A percentile compares a stretch with the other conserved stretches of the same genome.
Conservation (phyloP, 441 rosid species). For the Populus hybrid region DNA sequence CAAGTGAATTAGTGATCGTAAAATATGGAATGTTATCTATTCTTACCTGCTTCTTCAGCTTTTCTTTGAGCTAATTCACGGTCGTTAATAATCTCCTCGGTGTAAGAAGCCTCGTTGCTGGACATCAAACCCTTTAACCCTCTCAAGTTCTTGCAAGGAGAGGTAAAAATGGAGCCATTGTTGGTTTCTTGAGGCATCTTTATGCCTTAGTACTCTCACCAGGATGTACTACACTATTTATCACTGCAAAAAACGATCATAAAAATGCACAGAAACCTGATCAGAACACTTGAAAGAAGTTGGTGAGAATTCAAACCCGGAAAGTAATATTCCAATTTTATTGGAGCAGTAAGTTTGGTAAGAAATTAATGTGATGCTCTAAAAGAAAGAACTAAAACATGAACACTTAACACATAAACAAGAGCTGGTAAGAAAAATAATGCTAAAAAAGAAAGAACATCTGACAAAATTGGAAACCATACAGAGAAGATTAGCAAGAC, state of each 20-base stretch:
- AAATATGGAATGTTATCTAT: background rate
- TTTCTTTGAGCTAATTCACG: constrained; percentile 76
- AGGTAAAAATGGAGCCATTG: constrained; percentile 24
- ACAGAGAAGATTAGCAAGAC: background rate
- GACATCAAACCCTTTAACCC: constrained; percentile 50
- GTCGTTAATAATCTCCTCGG: constrained; percentile 58
- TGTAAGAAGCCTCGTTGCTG: constrained; percentile 29
- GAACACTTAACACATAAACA: background rate
- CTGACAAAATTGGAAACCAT: background rate
- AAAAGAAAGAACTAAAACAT: background rate
- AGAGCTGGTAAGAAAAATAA: background rate
- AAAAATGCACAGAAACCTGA: background rate
- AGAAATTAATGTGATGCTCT: background rate
- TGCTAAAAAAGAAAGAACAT: background rate
- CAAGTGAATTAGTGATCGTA: background rate
- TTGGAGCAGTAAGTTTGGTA: background rate
- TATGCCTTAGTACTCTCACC: constrained; percentile 6
- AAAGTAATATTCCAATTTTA: background rate
- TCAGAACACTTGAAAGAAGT: background rate
- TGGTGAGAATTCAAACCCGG: background rate
- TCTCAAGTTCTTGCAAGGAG: constrained; percentile 54
- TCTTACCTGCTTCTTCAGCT: constrained; percentile 92
- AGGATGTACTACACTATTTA: background rate
- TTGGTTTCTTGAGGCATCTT: constrained; percentile 71
- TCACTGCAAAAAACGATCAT: constrained; percentile 1